Percentiles rank a stretch among this genome's conserved stretches.
These are phyloP conservation scores for Teratosphaeria gauchensis DNA, from an alignment of 2,329 filamentous ascomycete species.

Conservation along the genomic window DNA sequence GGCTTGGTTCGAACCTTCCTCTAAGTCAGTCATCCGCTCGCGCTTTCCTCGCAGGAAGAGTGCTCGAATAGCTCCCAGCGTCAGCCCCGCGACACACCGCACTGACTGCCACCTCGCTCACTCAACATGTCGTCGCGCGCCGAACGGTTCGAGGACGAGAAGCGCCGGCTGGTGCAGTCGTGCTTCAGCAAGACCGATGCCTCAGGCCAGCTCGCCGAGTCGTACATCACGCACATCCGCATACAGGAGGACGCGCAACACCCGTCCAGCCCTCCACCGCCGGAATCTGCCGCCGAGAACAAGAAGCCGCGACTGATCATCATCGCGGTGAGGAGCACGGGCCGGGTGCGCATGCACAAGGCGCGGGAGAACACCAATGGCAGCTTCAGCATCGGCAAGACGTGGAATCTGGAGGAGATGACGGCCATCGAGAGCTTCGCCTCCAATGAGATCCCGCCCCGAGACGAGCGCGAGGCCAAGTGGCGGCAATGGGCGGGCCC, in stretches of 20 bases:
- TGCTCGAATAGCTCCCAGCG: not conserved
- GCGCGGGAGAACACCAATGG: slow-evolving; percentile 91
- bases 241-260: slow-evolving; percentile 79
- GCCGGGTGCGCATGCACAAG: slow-evolving; percentile 90
- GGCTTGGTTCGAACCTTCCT: not conserved
- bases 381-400: slow-evolving; percentile 94
- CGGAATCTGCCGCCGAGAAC: slow-evolving; percentile 58
- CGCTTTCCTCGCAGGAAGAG: not conserved
- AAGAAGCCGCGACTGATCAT: slow-evolving; percentile 91
- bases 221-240: slow-evolving; percentile 94
- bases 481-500: slow-evolving; percentile 68
- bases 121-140: slow-evolving; percentile 40
- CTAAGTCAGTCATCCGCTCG: not conserved
- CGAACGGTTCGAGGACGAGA: slow-evolving; percentile 93
- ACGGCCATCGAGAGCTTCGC: slow-evolving; percentile 70
- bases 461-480: slow-evolving; percentile 50
- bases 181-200: slow-evolving; percentile 86
- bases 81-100: not conserved
- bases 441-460: slow-evolving; percentile 28
- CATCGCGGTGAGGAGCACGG: slow-evolving; percentile 84
- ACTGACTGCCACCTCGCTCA: not conserved
- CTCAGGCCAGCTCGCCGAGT: slow-evolving; percentile 77
- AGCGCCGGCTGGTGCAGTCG: slow-evolving; percentile 84
- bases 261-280: slow-evolving; percentile 76
- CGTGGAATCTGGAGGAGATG: slow-evolving; percentile 92